Evolutionary conservation across 306 rosid species (phyloP).

Genomic region (apple (Malus domestica)): DNA sequence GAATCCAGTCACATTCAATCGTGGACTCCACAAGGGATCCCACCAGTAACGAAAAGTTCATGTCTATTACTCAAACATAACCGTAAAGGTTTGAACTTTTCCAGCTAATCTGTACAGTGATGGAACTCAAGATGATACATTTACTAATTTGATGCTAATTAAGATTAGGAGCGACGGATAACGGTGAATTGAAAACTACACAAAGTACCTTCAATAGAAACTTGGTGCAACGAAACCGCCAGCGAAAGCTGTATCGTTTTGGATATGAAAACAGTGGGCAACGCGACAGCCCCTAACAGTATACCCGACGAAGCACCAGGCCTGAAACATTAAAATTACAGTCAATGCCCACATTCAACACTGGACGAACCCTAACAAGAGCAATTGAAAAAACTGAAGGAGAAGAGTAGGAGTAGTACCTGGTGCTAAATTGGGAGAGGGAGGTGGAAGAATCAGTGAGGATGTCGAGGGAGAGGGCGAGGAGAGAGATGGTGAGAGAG

Average conservation of each 20-base stretch:
- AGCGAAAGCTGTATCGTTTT: slow-evolving; percentile 62
- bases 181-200: not conserved
- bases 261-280: slow-evolving; percentile 73
- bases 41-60: not conserved
- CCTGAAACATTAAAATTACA: slow-evolving; percentile 35
- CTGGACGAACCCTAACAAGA: not conserved
- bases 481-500: slow-evolving; percentile 70
- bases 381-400: not conserved
- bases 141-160: not conserved
- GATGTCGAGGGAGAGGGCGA: slow-evolving; percentile 67
- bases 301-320: slow-evolving; percentile 82
- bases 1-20: not conserved
- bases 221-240: slow-evolving; percentile 41
- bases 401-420: slow-evolving; percentile 23
- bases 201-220: slow-evolving; percentile 44
- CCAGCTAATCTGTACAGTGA: not conserved
- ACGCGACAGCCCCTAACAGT: slow-evolving; percentile 65
- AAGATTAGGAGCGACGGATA: not conserved
- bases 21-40: not conserved
- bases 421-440: slow-evolving; percentile 39
- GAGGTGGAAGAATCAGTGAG: slow-evolving; percentile 42
- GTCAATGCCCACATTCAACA: not conserved
- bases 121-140: not conserved
- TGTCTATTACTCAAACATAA: not conserved
- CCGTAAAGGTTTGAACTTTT: not conserved